These are phyloP conservation scores for Castanopsis chinensis DNA, from an alignment of 306 rosid genomes.

Conservation along the genomic window DNA sequence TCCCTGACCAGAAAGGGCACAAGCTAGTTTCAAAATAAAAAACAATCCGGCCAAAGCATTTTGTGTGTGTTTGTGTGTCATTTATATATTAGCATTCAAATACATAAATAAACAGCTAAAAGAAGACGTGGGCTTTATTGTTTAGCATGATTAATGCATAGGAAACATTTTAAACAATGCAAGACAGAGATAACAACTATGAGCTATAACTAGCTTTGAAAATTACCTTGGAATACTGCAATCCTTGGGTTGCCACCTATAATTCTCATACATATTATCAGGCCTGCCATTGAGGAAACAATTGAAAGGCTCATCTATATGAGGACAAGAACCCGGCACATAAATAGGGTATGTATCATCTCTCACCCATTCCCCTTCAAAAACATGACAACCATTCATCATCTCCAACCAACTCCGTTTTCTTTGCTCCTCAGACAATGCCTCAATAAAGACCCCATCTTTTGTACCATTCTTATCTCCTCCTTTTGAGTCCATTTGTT, in stretches of 20 bases:
- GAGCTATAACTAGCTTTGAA: no score
- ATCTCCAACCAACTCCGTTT: constrained; percentile 44
- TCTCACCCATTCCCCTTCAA: constrained; percentile 76
- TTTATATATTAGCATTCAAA: no score
- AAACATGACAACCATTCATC: constrained; percentile 69
- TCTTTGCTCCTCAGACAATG: constrained; percentile 33
- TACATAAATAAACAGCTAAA: no score
- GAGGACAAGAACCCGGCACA: constrained; percentile 69
- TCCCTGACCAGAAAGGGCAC: no score
- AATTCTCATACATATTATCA: constrained; percentile 59
- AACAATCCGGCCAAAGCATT: background rate
- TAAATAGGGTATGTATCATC: constrained; percentile 78
- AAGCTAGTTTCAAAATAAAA: constrained; percentile 5
- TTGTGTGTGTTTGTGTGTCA: no score
- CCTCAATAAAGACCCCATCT: background rate
- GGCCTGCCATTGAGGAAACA: constrained; percentile 85
- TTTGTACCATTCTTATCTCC: no score
- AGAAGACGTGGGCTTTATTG: no score
- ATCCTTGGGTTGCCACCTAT: constrained; percentile 83
- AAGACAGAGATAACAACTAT: no score
- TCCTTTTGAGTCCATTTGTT: no score
- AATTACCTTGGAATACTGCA: constrained; percentile 81
- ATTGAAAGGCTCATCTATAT: constrained; percentile 80
- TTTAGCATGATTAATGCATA: no score
- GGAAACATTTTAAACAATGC: background rate